These are phyloP conservation scores for Phaeoacremonium minimum DNA, from an alignment of 2,329 filamentous ascomycete species.

Conservation along the genomic window DNA sequence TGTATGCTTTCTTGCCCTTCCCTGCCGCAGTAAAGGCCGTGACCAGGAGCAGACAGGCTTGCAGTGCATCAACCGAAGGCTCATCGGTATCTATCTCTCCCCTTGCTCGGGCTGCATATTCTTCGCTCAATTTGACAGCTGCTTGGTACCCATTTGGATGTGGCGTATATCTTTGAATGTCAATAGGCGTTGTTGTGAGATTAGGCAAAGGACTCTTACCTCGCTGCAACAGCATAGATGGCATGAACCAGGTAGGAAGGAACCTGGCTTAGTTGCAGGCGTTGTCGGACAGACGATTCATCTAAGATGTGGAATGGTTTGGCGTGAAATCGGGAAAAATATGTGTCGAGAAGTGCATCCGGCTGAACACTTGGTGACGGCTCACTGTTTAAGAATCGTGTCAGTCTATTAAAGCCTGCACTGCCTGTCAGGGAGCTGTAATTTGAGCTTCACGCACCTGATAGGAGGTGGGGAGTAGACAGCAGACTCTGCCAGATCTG, in stretches of 20 bases:
- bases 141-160: conserved; percentile 65
- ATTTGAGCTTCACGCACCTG: conserved; percentile 22
- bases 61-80: conserved; percentile 72
- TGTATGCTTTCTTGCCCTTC: conserved; percentile 80
- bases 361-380: conserved; percentile 44
- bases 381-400: conserved; percentile 40
- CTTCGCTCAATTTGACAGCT: conserved; percentile 64
- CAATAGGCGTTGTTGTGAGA: no score
- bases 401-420: conserved; percentile 5
- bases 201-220: no score
- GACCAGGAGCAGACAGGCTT: conserved; percentile 70
- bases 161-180: conserved; percentile 57
- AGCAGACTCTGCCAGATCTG: conserved; percentile 29
- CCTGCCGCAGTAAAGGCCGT: conserved; percentile 74
- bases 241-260: conserved; percentile 49
- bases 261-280: conserved; percentile 64
- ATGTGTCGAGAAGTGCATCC: conserved; percentile 68
- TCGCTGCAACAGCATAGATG: conserved; percentile 58
- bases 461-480: conserved; percentile 36
- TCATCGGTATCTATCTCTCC: conserved; percentile 73
- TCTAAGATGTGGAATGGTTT: conserved; percentile 81
- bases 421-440: not conserved
- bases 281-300: conserved; percentile 69
- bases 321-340: conserved; percentile 74
- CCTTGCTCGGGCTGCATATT: conserved; percentile 68